Evolutionary conservation across 2,329 filamentous ascomycete species (phyloP).

Genomic region (Neofusicoccum sp.): DNA sequence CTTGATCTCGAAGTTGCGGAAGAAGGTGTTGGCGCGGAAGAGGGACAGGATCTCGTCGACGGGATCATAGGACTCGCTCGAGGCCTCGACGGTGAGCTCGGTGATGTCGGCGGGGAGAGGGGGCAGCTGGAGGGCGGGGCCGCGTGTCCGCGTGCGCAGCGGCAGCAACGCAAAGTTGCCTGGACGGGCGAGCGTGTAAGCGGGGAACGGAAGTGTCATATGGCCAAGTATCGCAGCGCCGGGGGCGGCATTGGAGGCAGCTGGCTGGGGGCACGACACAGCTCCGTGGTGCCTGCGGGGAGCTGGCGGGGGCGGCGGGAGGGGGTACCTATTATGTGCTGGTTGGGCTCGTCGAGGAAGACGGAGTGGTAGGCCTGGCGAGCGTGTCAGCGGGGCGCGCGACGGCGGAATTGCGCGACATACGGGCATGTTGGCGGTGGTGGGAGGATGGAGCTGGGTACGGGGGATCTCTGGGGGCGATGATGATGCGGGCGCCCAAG

Average conservation of each 20-base stretch:
- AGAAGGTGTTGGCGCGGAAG: conserved; percentile 98
- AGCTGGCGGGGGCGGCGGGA: conserved; percentile 15
- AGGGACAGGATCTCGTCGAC: conserved; percentile 90
- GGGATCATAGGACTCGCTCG: conserved; percentile 92
- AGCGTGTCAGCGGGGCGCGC: neutral
- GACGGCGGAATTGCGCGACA: conserved; percentile 24
- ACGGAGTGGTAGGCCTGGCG: conserved; percentile 93
- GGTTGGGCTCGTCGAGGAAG: conserved; percentile 80
- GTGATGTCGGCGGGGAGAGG: conserved; percentile 56
- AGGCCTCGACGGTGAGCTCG: conserved; percentile 68
- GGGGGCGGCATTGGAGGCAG: conserved; percentile 4
- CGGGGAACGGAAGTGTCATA: neutral
- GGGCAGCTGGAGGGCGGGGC: conserved; percentile 87
- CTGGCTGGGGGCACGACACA: neutral
- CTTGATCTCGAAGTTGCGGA: conserved; percentile 99
- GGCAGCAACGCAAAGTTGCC: conserved; percentile 96
- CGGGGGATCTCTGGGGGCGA: conserved; percentile 30
- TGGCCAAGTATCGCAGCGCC: neutral
- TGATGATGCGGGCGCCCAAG: conserved; percentile 31
- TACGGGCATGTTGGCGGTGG: conserved; percentile 50
- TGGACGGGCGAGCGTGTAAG: conserved; percentile 30
- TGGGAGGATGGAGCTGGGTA: conserved; percentile 9
- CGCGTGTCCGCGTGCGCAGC: conserved; percentile 90
- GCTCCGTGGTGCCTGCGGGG: conserved; percentile 18
- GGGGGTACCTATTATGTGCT: conserved; percentile 62